These are phyloP conservation scores for Kockiozyma suomiensis DNA, from an alignment of 805 yeast genomes.

Conservation along the genomic window DNA sequence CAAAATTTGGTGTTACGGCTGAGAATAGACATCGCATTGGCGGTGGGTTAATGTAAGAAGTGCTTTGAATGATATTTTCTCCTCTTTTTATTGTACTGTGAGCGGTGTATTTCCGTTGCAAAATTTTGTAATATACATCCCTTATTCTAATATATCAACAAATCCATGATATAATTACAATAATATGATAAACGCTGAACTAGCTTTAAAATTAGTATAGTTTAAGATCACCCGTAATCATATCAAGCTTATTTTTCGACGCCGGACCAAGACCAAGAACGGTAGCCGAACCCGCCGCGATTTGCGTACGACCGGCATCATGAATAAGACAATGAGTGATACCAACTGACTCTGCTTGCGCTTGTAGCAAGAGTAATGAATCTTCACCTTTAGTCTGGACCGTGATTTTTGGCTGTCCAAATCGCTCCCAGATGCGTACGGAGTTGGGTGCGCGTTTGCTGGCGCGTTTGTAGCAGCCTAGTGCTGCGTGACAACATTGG, in stretches of 20 bases:
- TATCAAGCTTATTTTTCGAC: conserved; percentile 74
- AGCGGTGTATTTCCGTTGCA: no score
- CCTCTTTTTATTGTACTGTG: no score
- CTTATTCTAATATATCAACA: neutral
- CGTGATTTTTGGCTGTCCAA: conserved; percentile 94
- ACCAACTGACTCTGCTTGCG: conserved; percentile 77
- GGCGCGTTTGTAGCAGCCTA: conserved; percentile 72
- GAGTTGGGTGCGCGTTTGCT: conserved; percentile 61
- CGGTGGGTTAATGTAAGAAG: conserved; percentile 23
- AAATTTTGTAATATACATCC: neutral
- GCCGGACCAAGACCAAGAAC: conserved; percentile 98
- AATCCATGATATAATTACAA: no score
- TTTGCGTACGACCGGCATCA: conserved; percentile 97
- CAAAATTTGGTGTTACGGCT: conserved; percentile 23
- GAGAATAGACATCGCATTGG: conserved; percentile 26
- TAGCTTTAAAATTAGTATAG: conserved; percentile 66
- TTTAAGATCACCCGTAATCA: conserved; percentile 77
- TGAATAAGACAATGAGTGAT: conserved; percentile 80
- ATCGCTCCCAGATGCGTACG: conserved; percentile 72
- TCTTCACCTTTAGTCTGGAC: conserved; percentile 64
- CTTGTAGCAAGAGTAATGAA: conserved; percentile 73
- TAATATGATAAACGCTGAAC: no score
- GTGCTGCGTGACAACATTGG: conserved; percentile 97
- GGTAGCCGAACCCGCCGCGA: conserved; percentile 94
- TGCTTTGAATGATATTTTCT: neutral